Base-by-base conservation (phyloP, 1,284 basidiomycete species). In the Boletellus sp. region DNA sequence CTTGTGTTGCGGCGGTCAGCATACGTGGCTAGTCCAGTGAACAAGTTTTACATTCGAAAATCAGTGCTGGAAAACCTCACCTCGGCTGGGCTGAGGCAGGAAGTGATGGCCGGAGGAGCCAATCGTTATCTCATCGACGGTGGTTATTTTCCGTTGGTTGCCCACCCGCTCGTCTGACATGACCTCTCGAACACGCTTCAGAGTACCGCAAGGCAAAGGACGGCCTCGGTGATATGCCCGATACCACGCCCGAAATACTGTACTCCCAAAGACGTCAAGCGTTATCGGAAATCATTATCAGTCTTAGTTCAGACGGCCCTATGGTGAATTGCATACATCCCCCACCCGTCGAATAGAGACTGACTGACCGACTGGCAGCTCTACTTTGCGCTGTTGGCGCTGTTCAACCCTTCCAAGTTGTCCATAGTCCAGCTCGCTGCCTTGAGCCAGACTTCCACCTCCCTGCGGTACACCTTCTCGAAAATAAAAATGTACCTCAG, bases 371-470 rank as follows among this genome's bases (percentile, higher is more conserved):
- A 8, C 16, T 5, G 19, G 8, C 13, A 72, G 71, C 46, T 72
- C 10, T 73, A 69, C 46, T 67, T 64, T 19, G 64, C 62, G 8
- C 40, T 59, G 5, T 52, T 63, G n/a, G 64, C 65, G 2, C 44
- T 72, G 5, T 23, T 64, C 14, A 54, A 53, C 39, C 69, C 72
- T 13, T 56, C 61, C 4, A 59, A 49, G 27, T 48, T 68, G 16
- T 67, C 69, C 5, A 45, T 73, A 7, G 57, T 65, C 4, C 63
- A 64, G 19, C 54, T 73, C 4, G 67, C 66, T 5, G 54, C 67
- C 17, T 53, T 73, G 2, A 58, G 67, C 35, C 58, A 66, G 43
- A 63, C 63, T 0, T 59, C 64, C 0, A 20, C 34, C 13, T 57
- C 50, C 0, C 50, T 70, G 26, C 54, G 57, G 14, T 45, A 35